Percentiles rank a stretch among this genome's conserved stretches.
These are phyloP conservation scores for Citrus medica DNA, from an alignment of 345 rosid species.

Conservation along the genomic window DNA sequence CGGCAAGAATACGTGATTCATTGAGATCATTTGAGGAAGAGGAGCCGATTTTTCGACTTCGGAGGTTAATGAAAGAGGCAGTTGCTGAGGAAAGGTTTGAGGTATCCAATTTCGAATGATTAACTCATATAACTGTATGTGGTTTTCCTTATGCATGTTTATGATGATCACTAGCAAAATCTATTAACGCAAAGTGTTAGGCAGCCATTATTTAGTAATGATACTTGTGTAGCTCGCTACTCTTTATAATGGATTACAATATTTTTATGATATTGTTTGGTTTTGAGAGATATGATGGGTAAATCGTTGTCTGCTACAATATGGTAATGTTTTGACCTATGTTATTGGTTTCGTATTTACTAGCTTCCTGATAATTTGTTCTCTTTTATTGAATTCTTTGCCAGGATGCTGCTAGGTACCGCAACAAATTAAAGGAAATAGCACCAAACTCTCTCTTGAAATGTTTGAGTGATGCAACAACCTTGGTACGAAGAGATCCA, in stretches of 20 bases:
- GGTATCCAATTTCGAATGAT: conserved; percentile 30
- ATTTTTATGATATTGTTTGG: background rate
- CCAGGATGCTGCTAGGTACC: conserved; percentile 63
- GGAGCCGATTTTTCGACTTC: conserved; percentile 56
- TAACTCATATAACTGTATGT: background rate
- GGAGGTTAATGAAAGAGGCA: conserved; percentile 56
- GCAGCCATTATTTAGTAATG: background rate
- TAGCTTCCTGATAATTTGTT: background rate
- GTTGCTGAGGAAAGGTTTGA: conserved; percentile 51
- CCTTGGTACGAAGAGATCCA: conserved; percentile 45
- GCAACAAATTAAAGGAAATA: conserved; percentile 54
- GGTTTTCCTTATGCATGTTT: background rate
- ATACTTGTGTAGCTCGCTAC: background rate
- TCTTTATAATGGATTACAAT: background rate
- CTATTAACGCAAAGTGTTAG: background rate
- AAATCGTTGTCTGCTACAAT: background rate
- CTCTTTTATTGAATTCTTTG: conserved; percentile 8
- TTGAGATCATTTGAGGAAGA: conserved; percentile 59
- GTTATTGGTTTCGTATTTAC: background rate
- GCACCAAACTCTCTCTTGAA: conserved; percentile 60
- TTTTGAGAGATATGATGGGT: background rate
- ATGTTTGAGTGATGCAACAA: conserved; percentile 71
- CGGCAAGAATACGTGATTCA: conserved; percentile 66
- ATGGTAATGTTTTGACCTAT: background rate
- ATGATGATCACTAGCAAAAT: background rate